Conservation (phyloP, 371 early-diverging fungal species). For the Mucor lusitanicus region DNA sequence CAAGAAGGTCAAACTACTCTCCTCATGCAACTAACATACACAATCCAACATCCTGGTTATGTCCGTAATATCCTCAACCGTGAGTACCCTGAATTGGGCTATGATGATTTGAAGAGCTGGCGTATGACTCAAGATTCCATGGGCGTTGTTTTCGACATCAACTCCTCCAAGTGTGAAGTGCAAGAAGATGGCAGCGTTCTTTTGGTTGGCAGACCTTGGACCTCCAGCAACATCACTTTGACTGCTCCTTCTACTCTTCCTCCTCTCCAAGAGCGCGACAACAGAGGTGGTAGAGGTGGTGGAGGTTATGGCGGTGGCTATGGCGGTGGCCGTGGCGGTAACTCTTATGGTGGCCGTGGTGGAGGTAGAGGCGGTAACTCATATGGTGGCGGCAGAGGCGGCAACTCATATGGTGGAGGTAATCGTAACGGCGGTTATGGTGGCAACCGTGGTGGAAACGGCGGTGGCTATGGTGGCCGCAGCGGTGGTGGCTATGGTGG, state of each 20-base stretch:
- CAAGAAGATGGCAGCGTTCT: slow-evolving; percentile 39
- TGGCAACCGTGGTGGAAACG: background rate
- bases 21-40: slow-evolving; percentile 58
- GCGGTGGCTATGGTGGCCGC: background rate
- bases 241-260: slow-evolving; percentile 74
- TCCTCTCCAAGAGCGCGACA: slow-evolving; percentile 72
- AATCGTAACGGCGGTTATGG: background rate
- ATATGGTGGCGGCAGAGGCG: too few species aligned
- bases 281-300: slow-evolving; percentile 29
- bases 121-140: slow-evolving; percentile 79
- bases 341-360: slow-evolving; percentile 11
- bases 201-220: slow-evolving; percentile 65
- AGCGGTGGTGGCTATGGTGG: background rate
- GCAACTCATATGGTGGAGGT: background rate
- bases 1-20: slow-evolving; percentile 82
- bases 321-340: slow-evolving; percentile 29
- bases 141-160: slow-evolving; percentile 85
- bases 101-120: slow-evolving; percentile 73
- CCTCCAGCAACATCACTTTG: slow-evolving; percentile 62
- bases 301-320: slow-evolving; percentile 27
- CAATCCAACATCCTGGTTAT: slow-evolving; percentile 79
- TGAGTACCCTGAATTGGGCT: slow-evolving; percentile 66
- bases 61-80: slow-evolving; percentile 76
- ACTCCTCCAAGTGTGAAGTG: slow-evolving; percentile 65
- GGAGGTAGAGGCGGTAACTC: background rate